Evolutionary conservation across 106 monocot genomes (phyloP), one percentile per base, ranked within the genome.

Genomic region (Iris macrosiphon): DNA sequence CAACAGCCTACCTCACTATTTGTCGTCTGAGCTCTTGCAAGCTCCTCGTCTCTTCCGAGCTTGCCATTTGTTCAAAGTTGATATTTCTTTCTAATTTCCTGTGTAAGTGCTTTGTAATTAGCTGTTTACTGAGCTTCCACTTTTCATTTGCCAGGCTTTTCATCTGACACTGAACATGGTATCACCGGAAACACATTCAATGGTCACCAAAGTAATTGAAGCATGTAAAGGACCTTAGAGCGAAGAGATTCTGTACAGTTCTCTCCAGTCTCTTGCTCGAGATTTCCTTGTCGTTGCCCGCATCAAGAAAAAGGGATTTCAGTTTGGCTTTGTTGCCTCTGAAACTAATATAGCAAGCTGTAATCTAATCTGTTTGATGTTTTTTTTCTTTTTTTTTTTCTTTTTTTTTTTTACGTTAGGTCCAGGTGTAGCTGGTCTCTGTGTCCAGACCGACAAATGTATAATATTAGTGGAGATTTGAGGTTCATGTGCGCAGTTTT

Each of bases 121-220:
- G n/a, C n/a, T n/a, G n/a, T 18, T 38, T 29, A 55, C 8, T 9
- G 1, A 17, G 13, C 13, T 22, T 10, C 31, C 33, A 11, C 10
- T 43, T 60, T 62, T 45, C 15, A 24, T 49, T 62, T 67, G 52
- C 2, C 73, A 92, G 92, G 75, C 68, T 45, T 92, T 92, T 57
- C 92, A 92, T 72, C 58, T 87, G 77, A 59, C 70, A 24, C 46
- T 93, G 52, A 93, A 83, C 70, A 83, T 93, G 92, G 87, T 93
- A 65, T 69, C 92, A 20, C 71, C 79, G 15, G 92, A 93, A 72
- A 93, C 92, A 23, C 83, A 93, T 61, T 67, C 87, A 34, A 55
- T 79, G 41, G 92, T 93, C 21, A 58, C 45, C 12, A 72, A 93
- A 79, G 77, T 93, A 2, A 93, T 93, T 12, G 79, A 87, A 70